These are phyloP conservation scores for Trichoderma koningii DNA, from an alignment of 2,329 filamentous ascomycete species.

Conservation along the genomic window DNA sequence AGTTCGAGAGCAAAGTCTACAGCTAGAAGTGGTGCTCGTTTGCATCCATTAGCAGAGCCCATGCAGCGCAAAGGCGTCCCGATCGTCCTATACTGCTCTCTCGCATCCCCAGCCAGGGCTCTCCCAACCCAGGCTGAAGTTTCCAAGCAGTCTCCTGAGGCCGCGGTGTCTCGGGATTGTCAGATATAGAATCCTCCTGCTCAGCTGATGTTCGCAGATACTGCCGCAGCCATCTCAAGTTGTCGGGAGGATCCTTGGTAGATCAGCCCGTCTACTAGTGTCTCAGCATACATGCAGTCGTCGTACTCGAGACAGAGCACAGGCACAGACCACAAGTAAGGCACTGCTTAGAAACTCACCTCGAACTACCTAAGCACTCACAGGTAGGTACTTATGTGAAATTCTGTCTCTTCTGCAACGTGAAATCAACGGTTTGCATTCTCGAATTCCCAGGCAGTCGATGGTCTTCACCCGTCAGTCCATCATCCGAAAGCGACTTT, in stretches of 20 bases:
- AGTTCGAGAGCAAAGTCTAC: too few relatives aligned
- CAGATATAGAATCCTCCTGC: neutral
- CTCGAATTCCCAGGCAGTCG: too few relatives aligned
- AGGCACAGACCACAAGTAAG: neutral
- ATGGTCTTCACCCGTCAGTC: too few relatives aligned
- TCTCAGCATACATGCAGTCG: neutral
- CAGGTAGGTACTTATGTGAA: too few relatives aligned
- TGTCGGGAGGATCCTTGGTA: too few relatives aligned
- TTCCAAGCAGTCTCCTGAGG: neutral
- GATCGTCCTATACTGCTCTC: slow-evolving; percentile 7
- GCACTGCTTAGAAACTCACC: too few relatives aligned
- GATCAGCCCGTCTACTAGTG: too few relatives aligned
- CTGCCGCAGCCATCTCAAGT: neutral
- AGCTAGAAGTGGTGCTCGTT: neutral
- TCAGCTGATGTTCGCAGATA: neutral
- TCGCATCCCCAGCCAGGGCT: neutral
- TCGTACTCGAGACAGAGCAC: neutral
- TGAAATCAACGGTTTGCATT: too few relatives aligned
- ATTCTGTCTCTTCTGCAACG: too few relatives aligned
- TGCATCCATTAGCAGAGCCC: neutral
- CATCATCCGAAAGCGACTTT: too few relatives aligned
- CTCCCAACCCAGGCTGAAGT: neutral
- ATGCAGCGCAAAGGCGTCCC: neutral
- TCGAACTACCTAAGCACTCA: too few relatives aligned
- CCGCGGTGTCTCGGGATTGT: too few relatives aligned